Evolutionary conservation across 352 stramenopile genomes (phyloP).

Genomic region (Phytophthora sansomeana): DNA sequence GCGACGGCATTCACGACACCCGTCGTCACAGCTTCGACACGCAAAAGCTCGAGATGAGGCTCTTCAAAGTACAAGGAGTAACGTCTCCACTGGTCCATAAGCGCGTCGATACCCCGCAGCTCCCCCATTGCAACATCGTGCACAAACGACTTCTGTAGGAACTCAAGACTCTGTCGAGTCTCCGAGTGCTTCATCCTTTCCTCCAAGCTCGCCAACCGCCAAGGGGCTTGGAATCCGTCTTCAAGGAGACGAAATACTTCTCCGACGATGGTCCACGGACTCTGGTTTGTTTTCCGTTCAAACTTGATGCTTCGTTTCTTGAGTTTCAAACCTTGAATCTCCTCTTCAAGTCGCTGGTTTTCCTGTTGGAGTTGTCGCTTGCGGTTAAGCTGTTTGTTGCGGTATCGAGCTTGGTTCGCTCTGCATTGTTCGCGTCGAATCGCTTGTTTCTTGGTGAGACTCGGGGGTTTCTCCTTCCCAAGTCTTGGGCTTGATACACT

Average conservation of each 20-base stretch:
- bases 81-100: constrained; percentile 30
- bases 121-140: constrained; percentile 21
- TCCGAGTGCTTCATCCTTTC: constrained; percentile 21
- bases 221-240: constrained; percentile 23
- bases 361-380: constrained; percentile 12
- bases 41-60: constrained; percentile 12
- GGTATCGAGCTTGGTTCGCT: constrained; percentile 33
- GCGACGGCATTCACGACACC: constrained; percentile 19
- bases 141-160: constrained; percentile 18
- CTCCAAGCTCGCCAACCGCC: constrained; percentile 11
- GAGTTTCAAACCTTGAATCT: constrained; percentile 21
- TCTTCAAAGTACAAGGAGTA: constrained; percentile 33
- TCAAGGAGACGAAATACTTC: constrained; percentile 27
- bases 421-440: constrained; percentile 31
- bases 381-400: constrained; percentile 21
- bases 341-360: constrained; percentile 20
- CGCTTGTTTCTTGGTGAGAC: constrained; percentile 17
- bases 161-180: constrained; percentile 2
- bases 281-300: constrained; percentile 18
- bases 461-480: constrained; percentile 9
- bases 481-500: constrained; percentile 10
- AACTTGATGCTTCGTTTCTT: constrained; percentile 10
- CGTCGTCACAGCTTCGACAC: constrained; percentile 7
- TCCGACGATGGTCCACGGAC: constrained; percentile 22
- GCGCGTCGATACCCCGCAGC: constrained; percentile 12